Evolutionary conservation across 2,329 filamentous ascomycete genomes (phyloP), one percentile per base, ranked within the genome.

Genomic region (Clonostachys sp.): DNA sequence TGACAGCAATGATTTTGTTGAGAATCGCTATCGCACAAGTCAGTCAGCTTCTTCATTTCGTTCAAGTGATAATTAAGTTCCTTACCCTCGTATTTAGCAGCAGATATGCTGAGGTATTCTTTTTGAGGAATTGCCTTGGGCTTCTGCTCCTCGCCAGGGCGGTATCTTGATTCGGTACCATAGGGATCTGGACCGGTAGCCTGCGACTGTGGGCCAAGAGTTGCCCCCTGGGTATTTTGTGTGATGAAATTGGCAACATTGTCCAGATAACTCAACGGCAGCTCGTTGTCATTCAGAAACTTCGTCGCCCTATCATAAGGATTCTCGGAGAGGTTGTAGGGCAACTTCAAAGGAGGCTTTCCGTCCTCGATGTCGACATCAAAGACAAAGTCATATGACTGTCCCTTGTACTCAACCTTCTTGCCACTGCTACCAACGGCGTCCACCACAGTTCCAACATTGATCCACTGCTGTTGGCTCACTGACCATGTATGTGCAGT

Each of bases 301-400:
- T 90, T 96, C 35, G 87, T 89, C 0, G 94, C 92, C 3, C 87
- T 86, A 57, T 96, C 89, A 64, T 95, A 97, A 0, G 91, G 89
- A 56, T 96, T 96, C 61, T 96, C 87, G 2, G 87, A 90, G 12
- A 92, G 77, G 62, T 97, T 96, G 68, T 88, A 97, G 0, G 92
- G 91, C n/a, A 97, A 76, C 66, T 96, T 96, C 42, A 97, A 74
- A 1, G 92, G 83, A 12, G 92, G 91, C 60, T 95, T 92, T 45
- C 91, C 92, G 59, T 96, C 92, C 63, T 96, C 89, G 52, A 96
- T 95, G 57, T 96, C 91, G 24, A 96, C 91, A 60, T 96, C 91
- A 56, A 97, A 97, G 9, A 99, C 91, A 59, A 87, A 96, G 62
- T 99, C 94, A 63, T 95, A 99, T 51, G 92, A 88, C 61, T 95